Percentiles rank a stretch among this genome's conserved stretches.
phyloP scores from a whole-genome alignment of 169 alveolate genomes.

The Plasmodium gonderi region DNA sequence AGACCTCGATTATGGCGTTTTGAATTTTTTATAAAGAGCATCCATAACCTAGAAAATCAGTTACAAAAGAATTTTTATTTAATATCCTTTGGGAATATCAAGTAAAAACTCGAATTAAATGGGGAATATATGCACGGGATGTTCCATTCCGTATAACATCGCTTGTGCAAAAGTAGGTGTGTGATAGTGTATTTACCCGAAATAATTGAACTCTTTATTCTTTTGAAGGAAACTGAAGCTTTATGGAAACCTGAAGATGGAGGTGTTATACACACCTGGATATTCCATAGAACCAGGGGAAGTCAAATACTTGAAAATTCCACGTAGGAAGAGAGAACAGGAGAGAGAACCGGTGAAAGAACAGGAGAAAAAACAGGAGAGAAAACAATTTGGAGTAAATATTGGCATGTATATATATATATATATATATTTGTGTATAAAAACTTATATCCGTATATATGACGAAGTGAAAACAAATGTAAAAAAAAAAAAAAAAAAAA shows the following conservation, averaged over 20 bases:
- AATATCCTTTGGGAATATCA: conserved; percentile 54
- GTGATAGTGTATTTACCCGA: not conserved
- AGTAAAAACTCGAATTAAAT: not conserved
- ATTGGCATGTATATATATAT: not conserved
- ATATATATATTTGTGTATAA: not conserved
- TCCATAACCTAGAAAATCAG: conserved; percentile 71
- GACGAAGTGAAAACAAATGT: not conserved
- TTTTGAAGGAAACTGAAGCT: conserved; percentile 45
- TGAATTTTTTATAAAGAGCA: conserved; percentile 69
- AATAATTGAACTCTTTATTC: not conserved
- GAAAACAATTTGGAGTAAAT: not conserved
- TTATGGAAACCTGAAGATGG: conserved; percentile 60
- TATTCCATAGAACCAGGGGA: conserved; percentile 83
- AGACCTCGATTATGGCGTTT: conserved; percentile 72
- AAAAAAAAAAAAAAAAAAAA: no score
- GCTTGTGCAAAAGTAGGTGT: not conserved
- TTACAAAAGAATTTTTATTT: conserved; percentile 52
- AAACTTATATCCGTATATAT: not conserved
- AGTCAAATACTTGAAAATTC: conserved; percentile 69
- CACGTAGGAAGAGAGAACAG: conserved; percentile 65
- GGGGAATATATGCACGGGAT: not conserved
- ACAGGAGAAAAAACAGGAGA: not conserved
- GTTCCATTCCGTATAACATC: not conserved
- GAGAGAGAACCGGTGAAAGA: not conserved
- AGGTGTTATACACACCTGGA: conserved; percentile 81